Evolutionary conservation across 1,139 yeast genomes (phyloP).

Genomic region (Geotrichum aggregatum): DNA sequence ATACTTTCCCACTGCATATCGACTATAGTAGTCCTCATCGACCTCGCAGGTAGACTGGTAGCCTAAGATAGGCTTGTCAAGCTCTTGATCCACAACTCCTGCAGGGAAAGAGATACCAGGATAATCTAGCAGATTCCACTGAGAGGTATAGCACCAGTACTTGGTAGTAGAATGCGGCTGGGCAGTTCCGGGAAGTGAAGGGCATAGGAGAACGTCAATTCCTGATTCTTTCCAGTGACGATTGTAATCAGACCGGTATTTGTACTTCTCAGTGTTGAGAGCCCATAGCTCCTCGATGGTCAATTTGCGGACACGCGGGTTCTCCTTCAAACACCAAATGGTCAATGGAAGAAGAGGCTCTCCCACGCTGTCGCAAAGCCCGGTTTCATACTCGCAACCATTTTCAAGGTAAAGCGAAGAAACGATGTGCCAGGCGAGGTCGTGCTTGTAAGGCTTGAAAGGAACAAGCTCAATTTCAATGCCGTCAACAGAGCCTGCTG

Average conservation of each 20-base stretch:
- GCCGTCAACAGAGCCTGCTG: conserved; percentile 39
- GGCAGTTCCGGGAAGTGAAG: conserved; percentile 68
- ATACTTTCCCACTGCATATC: conserved; percentile 40
- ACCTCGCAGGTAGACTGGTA: conserved; percentile 34
- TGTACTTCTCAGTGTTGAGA: conserved; percentile 35
- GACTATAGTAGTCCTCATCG: conserved; percentile 32
- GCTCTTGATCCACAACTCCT: conserved; percentile 44
- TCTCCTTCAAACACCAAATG: conserved; percentile 25
- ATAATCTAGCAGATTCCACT: conserved; percentile 50
- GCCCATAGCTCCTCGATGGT: conserved; percentile 40
- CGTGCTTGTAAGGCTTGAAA: conserved; percentile 43
- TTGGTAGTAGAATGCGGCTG: conserved; percentile 60
- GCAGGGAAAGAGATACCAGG: conserved; percentile 52
- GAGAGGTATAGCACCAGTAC: conserved; percentile 62
- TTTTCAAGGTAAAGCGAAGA: conserved; percentile 47
- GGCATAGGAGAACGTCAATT: conserved; percentile 65
- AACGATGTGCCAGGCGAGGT: conserved; percentile 39
- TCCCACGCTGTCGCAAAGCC: conserved; percentile 40
- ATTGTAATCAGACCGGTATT: conserved; percentile 36
- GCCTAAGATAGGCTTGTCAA: conserved; percentile 35
- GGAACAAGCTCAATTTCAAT: conserved; percentile 41
- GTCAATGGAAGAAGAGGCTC: conserved; percentile 42
- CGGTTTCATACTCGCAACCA: conserved; percentile 44
- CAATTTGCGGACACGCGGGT: conserved; percentile 12
- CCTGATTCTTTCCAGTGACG: conserved; percentile 47